These are phyloP conservation scores for Porcisia hertigi DNA, from an alignment of 208 protist species.

Conservation along the genomic window DNA sequence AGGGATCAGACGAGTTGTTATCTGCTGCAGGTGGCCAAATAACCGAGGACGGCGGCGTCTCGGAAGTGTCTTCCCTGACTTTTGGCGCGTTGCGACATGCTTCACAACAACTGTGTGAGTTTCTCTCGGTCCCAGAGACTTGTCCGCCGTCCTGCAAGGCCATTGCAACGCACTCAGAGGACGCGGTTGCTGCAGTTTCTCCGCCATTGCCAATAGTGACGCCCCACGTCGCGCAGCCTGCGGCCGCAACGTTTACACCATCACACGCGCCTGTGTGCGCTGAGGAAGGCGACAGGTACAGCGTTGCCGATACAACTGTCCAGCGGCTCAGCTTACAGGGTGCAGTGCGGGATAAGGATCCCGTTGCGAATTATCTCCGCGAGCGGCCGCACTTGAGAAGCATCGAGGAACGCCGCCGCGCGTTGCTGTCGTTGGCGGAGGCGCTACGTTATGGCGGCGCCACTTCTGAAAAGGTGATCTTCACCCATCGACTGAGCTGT, in stretches of 20 bases:
- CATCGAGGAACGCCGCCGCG: not conserved
- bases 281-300: not conserved
- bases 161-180: not conserved
- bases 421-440: conserved; percentile 4
- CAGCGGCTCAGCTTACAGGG: not conserved
- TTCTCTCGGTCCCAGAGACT: not conserved
- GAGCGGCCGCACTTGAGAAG: conserved; percentile 8
- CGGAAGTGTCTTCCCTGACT: not conserved
- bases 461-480: not conserved
- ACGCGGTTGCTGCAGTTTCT: not conserved
- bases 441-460: not conserved
- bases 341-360: not conserved
- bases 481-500: not conserved
- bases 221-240: not conserved
- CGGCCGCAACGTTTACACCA: not conserved
- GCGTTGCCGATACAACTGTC: not conserved
- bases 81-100: not conserved
- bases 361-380: conserved; percentile 17
- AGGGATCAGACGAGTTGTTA: not conserved
- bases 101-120: not conserved
- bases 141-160: not conserved
- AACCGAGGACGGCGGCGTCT: not conserved
- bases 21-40: not conserved
- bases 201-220: not conserved
- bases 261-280: not conserved